phyloP scores from a whole-genome alignment of 345 rosid species.

The Anastatica hierochuntica region DNA sequence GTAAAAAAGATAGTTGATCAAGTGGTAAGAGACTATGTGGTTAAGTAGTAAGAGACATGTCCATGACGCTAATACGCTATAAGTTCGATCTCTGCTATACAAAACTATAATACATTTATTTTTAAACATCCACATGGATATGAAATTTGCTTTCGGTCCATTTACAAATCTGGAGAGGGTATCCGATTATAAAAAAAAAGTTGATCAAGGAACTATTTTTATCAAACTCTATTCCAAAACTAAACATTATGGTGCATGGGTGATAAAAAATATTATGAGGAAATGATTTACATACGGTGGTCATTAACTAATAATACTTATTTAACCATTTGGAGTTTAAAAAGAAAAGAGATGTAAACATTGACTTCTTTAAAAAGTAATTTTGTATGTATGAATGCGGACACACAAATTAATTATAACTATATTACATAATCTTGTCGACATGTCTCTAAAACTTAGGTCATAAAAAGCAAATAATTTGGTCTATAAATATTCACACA shows the following conservation, averaged over 20 bases:
- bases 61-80: too few species aligned
- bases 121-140: too few species aligned
- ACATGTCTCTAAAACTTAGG: conserved; percentile 4
- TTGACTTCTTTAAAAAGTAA: conserved; percentile 14
- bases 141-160: too few species aligned
- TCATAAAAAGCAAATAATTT: conserved; percentile 5
- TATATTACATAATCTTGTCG: conserved; percentile 15
- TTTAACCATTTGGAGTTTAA: neutral
- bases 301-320: neutral
- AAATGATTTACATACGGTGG: neutral
- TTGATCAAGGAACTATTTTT: too few species aligned
- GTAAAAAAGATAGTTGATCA: too few species aligned
- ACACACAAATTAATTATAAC: neutral
- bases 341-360: neutral
- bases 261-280: neutral
- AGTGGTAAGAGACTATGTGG: too few species aligned
- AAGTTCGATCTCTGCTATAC: too few species aligned
- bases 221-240: neutral
- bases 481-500: conserved; percentile 12
- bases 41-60: too few species aligned
- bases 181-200: too few species aligned
- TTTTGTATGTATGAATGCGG: conserved; percentile 8
- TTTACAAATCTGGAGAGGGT: too few species aligned
- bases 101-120: too few species aligned
- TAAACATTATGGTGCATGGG: neutral